A percentile compares a stretch with the other conserved stretches of the same genome.
These are phyloP conservation scores for Trametes sp. DNA, from an alignment of 1,284 basidiomycete species.

Conservation along the genomic window DNA sequence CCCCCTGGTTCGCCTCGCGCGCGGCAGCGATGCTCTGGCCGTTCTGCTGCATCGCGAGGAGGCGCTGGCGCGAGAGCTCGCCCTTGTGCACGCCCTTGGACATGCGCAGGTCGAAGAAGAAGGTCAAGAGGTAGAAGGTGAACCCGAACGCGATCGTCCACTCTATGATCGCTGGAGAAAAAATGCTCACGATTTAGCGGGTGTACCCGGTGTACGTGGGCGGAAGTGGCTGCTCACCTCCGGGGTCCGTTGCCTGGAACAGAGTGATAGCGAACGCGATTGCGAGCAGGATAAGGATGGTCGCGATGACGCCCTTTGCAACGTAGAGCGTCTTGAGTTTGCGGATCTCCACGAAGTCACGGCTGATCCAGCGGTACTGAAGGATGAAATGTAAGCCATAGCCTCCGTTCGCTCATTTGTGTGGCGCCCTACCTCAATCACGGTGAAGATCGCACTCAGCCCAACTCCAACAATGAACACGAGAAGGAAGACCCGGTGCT, in stretches of 20 bases:
- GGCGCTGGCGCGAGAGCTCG: constrained; percentile 25
- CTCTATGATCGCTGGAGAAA: constrained; percentile 62
- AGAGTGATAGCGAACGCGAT: constrained; percentile 67
- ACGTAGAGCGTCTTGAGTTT: constrained; percentile 64
- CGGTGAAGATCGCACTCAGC: constrained; percentile 74
- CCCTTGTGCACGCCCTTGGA: constrained; percentile 28
- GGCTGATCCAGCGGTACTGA: constrained; percentile 70
- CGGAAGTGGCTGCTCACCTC: constrained; percentile 55
- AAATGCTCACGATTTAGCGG: background rate
- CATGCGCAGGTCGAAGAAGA: constrained; percentile 33
- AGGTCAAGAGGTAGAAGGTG: constrained; percentile 46
- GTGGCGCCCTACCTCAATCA: constrained; percentile 60
- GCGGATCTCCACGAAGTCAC: constrained; percentile 56
- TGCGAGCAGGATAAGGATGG: constrained; percentile 62
- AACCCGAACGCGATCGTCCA: constrained; percentile 78
- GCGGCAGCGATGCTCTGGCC: constrained; percentile 14
- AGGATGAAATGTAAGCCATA: background rate
- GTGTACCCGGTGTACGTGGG: background rate
- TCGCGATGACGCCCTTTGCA: constrained; percentile 65
- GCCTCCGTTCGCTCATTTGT: background rate
- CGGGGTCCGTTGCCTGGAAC: constrained; percentile 53
- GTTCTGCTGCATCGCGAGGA: constrained; percentile 23
- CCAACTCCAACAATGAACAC: constrained; percentile 66
- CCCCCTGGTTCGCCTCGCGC: constrained; percentile 19
- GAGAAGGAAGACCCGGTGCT: constrained; percentile 68